Evolutionary conservation across 2,329 filamentous ascomycete genomes (phyloP).

Genomic region (Chrysosporium keratinophilum): DNA sequence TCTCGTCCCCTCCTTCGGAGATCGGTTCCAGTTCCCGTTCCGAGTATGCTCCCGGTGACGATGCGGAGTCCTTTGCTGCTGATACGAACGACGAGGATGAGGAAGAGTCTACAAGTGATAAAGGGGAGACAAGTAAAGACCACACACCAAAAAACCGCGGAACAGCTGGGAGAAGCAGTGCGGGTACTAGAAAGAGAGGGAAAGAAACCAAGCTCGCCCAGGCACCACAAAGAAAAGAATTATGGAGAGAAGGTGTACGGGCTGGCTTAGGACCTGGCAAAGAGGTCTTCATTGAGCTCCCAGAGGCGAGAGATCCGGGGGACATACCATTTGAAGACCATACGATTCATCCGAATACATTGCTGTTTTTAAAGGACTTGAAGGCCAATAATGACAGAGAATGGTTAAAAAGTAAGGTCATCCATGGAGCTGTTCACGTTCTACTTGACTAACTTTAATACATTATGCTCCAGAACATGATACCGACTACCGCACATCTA

Average conservation of each 20-base stretch:
- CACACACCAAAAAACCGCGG: neutral
- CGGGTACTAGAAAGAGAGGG: constrained; percentile 46
- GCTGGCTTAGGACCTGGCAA: constrained; percentile 49
- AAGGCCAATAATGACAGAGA: constrained; percentile 51
- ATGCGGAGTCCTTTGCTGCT: constrained; percentile 1
- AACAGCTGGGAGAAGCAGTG: constrained; percentile 16
- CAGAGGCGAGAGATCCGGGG: constrained; percentile 51
- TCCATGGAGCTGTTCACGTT: neutral
- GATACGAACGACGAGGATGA: constrained; percentile 8
- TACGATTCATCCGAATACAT: constrained; percentile 53
- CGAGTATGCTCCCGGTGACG: neutral
- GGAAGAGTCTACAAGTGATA: constrained; percentile 23
- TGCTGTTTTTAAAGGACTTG: constrained; percentile 51
- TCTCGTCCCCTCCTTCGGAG: neutral
- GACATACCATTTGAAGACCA: constrained; percentile 48
- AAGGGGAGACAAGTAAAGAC: constrained; percentile 34
- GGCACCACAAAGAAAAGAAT: constrained; percentile 36
- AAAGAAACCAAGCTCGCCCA: constrained; percentile 16
- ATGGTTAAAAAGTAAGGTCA: constrained; percentile 51
- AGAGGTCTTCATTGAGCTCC: constrained; percentile 52
- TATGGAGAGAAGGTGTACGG: constrained; percentile 49
- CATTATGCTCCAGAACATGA: constrained; percentile 54
- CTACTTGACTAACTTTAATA: neutral
- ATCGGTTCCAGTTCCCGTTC: constrained; percentile 1
- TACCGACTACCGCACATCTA: constrained; percentile 63